Evolutionary conservation across 108 stramenopile genomes (phyloP), one percentile per base, ranked within the genome.

Genomic region (Licmophora abbreviata): DNA sequence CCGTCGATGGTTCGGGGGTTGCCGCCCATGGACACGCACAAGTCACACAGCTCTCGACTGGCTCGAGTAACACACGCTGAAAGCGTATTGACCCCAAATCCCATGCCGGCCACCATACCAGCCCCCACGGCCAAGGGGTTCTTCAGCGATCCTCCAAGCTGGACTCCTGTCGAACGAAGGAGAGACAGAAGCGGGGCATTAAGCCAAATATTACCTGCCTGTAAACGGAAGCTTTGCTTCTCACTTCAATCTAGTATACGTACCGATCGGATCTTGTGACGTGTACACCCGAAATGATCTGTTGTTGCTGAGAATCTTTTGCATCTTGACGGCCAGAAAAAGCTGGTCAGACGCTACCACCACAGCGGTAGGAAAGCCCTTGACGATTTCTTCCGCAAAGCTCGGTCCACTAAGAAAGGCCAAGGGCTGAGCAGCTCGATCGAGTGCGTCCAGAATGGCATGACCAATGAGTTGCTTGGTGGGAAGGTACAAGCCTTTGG

Each of bases 91-190:
- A 81, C 76, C 17, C 92, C 92, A 47, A 77, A 76, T 0, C 79
- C 82, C 45, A 71, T 50, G 17, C 86, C 92, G 11, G 82, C 74
- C 41, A 88, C 69, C 66, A 90, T 77, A 2, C 92, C 92, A 0
- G 88, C 84, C 23, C 85, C 91, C 15, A 93, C 83, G 10, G 91
- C 91, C 54, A 89, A 49, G 0, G 85, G 85, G 48, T 93, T 93
- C 58, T 93, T 93, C 15, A 93, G 61, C 0, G 92, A 86, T 12
- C 92, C 92, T 29, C 86, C 88, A 3, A 93, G 53, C 53, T 89
- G 69, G 15, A 85, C 76, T 6, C 78, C 81, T 7, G 73, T 56
- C 20, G 29, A 28, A 31, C 21, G 12, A 50, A 6, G 32, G 29
- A 50, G 32, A 12, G 12, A 1, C n/a, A 30, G 20, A n/a, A 4